phyloP scores from a whole-genome alignment of 768 basidiomycete species.

The Tricholoma sp. region DNA sequence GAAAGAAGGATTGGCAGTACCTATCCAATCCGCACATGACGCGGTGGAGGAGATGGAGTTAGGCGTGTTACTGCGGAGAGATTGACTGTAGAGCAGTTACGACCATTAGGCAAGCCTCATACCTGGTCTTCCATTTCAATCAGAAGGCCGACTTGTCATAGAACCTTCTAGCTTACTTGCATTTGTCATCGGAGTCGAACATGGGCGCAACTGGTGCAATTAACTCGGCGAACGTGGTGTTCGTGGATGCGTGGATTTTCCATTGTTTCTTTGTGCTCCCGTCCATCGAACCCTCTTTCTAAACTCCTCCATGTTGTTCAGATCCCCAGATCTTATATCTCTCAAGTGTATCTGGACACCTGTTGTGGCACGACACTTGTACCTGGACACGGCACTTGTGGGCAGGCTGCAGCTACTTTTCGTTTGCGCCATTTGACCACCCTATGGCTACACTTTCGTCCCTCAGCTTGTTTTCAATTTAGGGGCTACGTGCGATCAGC shows the following conservation, averaged over 20 bases:
- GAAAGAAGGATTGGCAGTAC: conserved; percentile 70
- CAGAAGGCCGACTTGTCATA: conserved; percentile 1
- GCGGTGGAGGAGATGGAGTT: conserved; percentile 60
- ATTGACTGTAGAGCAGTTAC: conserved; percentile 19
- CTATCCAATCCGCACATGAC: conserved; percentile 47
- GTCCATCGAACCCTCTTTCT: not conserved
- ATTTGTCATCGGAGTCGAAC: not conserved
- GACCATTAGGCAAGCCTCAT: conserved; percentile 3
- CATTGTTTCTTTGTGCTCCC: not conserved
- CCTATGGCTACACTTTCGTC: too few relatives aligned
- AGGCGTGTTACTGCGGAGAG: conserved; percentile 38
- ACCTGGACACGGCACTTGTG: too few relatives aligned
- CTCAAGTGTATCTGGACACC: too few relatives aligned
- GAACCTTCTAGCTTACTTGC: conserved; percentile 8
- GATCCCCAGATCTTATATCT: too few relatives aligned
- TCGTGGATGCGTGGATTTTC: conserved; percentile 3
- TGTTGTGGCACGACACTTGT: too few relatives aligned
- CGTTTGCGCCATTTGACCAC: too few relatives aligned
- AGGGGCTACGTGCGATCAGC: too few relatives aligned
- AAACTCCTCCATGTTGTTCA: too few relatives aligned
- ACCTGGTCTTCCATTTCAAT: not conserved
- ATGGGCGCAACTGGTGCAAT: not conserved
- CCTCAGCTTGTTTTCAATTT: too few relatives aligned
- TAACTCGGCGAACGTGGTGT: conserved; percentile 5
- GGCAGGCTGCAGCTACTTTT: too few relatives aligned